Conservation (phyloP, 352 stramenopile species). For the Globisporangium okanoganense region DNA sequence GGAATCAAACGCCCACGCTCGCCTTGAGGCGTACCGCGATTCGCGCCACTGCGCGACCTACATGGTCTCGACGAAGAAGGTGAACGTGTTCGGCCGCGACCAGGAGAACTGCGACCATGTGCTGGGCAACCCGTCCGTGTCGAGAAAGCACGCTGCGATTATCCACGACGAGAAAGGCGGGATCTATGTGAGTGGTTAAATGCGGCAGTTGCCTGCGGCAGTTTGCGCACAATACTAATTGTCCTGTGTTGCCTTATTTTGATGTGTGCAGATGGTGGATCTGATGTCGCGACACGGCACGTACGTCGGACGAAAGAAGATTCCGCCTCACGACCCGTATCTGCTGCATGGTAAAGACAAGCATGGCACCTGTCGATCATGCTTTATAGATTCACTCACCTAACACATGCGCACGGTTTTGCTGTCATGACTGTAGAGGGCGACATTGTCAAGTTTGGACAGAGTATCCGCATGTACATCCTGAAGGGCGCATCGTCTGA, state of each 20-base stretch:
- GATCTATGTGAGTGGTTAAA: constrained; percentile 62
- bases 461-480: constrained; percentile 84
- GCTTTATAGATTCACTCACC: background rate
- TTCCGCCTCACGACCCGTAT: constrained; percentile 80
- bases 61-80: constrained; percentile 78
- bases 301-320: constrained; percentile 79
- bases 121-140: constrained; percentile 83
- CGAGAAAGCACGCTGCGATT: constrained; percentile 81
- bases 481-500: constrained; percentile 66
- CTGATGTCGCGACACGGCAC: constrained; percentile 88
- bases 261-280: constrained; percentile 64
- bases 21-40: constrained; percentile 73
- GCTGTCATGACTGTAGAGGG: constrained; percentile 37
- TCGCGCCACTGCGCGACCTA: constrained; percentile 79
- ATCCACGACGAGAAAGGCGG: constrained; percentile 79
- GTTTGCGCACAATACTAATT: background rate
- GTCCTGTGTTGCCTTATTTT: background rate
- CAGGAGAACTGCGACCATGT: constrained; percentile 85
- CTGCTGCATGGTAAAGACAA: constrained; percentile 65
- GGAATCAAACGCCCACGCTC: constrained; percentile 60
- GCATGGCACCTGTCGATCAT: background rate
- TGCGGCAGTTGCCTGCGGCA: background rate
- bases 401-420: background rate
- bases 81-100: constrained; percentile 84
- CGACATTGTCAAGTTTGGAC: constrained; percentile 84